Percentiles rank a stretch among this genome's conserved stretches.
Conservation (phyloP, 2,329 filamentous ascomycete genomes). For the Pestalotiopsis sp. region DNA sequence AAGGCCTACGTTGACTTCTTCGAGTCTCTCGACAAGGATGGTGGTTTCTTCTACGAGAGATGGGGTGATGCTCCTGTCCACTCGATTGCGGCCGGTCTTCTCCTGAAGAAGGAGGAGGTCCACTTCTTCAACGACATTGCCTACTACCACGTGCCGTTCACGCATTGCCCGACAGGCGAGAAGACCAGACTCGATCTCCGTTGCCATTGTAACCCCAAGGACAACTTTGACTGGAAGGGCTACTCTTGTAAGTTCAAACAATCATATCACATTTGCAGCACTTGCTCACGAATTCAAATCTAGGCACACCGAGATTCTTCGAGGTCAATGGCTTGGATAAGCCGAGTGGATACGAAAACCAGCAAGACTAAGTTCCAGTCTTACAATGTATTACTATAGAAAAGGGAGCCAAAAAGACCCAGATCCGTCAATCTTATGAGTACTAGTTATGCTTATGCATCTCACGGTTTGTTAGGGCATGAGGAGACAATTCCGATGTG, state of each 20-base stretch:
- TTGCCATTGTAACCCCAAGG: conserved; percentile 91
- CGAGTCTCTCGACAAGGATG: conserved; percentile 81
- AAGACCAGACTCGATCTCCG: conserved; percentile 80
- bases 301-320: conserved; percentile 84
- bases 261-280: neutral
- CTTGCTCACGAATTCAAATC: conserved; percentile 10
- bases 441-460: conserved; percentile 6
- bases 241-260: conserved; percentile 78
- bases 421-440: neutral
- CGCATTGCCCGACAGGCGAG: conserved; percentile 93
- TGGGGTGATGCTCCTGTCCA: conserved; percentile 98
- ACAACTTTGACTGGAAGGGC: conserved; percentile 99
- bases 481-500: neutral
- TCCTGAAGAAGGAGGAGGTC: conserved; percentile 90
- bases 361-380: conserved; percentile 49
- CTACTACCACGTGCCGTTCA: conserved; percentile 97
- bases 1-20: conserved; percentile 91
- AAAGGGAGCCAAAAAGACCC: neutral
- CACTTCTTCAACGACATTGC: conserved; percentile 99
- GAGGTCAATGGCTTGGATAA: conserved; percentile 80
- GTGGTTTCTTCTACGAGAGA: conserved; percentile 98
- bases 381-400: conserved; percentile 1
- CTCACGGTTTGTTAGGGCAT: neutral
- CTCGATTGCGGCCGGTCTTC: conserved; percentile 87
- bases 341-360: conserved; percentile 81